Percentiles rank a stretch among this genome's conserved stretches.
Evolutionary conservation across 768 basidiomycete genomes (phyloP).

Genomic region (Tricholoma flavovirens): DNA sequence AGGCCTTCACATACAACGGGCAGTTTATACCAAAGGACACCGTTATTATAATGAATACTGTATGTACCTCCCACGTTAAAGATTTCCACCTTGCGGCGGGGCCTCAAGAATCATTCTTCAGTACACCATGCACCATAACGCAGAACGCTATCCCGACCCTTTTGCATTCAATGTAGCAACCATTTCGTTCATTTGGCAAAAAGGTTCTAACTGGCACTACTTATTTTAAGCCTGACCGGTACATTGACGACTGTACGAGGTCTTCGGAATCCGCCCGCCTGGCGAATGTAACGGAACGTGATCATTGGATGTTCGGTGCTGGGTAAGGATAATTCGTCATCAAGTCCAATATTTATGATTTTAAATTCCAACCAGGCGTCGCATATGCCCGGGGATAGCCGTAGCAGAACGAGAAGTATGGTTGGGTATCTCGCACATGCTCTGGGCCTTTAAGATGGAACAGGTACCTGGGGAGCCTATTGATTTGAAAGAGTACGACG

Average conservation of each 20-base stretch:
- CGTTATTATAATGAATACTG: slow-evolving; percentile 34
- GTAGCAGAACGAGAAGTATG: slow-evolving; percentile 43
- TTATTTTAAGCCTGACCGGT: slow-evolving; percentile 36
- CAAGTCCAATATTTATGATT: no score
- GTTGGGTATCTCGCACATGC: slow-evolving; percentile 38
- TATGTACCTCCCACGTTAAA: slow-evolving; percentile 6
- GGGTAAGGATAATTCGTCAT: slow-evolving; percentile 26
- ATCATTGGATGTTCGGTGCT: slow-evolving; percentile 47
- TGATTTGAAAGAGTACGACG: slow-evolving; percentile 39
- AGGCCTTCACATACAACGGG: slow-evolving; percentile 5
- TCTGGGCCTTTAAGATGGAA: slow-evolving; percentile 39
- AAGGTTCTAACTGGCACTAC: not conserved
- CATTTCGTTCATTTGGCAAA: not conserved
- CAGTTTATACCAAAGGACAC: slow-evolving; percentile 32
- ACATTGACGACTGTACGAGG: slow-evolving; percentile 30
- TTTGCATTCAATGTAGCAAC: slow-evolving; percentile 26
- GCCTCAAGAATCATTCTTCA: slow-evolving; percentile 1
- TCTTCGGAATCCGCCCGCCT: slow-evolving; percentile 40
- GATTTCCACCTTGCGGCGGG: not conserved
- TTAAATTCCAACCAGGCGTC: no score
- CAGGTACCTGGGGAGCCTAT: slow-evolving; percentile 35
- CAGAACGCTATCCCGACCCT: slow-evolving; percentile 34
- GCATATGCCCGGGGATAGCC: slow-evolving; percentile 37
- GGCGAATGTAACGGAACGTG: slow-evolving; percentile 36
- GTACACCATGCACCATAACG: slow-evolving; percentile 33